Evolutionary conservation across 2,329 filamentous ascomycete species (phyloP), one percentile per base, ranked within the genome.

Genomic region (Septoria linicola): DNA sequence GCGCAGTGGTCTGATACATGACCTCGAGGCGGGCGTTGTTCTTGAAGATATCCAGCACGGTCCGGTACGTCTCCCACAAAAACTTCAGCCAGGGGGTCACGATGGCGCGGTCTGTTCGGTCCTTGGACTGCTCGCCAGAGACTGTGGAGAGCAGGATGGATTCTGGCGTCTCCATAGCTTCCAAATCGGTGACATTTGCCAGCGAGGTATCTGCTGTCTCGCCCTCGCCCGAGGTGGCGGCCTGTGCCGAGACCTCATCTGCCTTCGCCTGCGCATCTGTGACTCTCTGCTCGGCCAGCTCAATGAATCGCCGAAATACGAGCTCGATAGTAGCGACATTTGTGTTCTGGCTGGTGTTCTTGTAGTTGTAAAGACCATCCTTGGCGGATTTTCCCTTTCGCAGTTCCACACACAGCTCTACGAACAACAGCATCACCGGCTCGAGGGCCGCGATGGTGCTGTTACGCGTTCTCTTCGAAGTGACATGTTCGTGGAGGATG

Each of bases 61-160:
- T 99, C 57, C 93, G 88, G 78, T 99, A 99, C 13, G 93, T 96
- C 79, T 99, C 93, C 93, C 93, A 99, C 58, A 99, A 80, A 70
- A 99, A 99, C 78, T 99, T 99, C 68, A 99, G 83, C 93, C 93
- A 99, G 54, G 93, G 93, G 21, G 93, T 99, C 54, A 99, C 93
- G 66, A 99, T 95, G 68, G 93, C 93, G 66, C 93, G 87, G 77
- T 99, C 93, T 65, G 93, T 99, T 63, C 93, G 88, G 75, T 99
- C 93, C 70, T 89, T 87, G 55, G 92, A 96, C 75, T 97, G 92
- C 77, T 99, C 93, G 59, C 93, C 93, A 32, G 93, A 99, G 55
- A 99, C 93, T 47, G 93, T 99, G 59, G 93, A 95, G 40, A 99
- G 84, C 55, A 99, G 84, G 69, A 99, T 96, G 21, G 93, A 97